A percentile compares a stretch with the other conserved stretches of the same genome.
Conservation (phyloP, 1,284 basidiomycete genomes). For the Cryptococcus sp. region DNA sequence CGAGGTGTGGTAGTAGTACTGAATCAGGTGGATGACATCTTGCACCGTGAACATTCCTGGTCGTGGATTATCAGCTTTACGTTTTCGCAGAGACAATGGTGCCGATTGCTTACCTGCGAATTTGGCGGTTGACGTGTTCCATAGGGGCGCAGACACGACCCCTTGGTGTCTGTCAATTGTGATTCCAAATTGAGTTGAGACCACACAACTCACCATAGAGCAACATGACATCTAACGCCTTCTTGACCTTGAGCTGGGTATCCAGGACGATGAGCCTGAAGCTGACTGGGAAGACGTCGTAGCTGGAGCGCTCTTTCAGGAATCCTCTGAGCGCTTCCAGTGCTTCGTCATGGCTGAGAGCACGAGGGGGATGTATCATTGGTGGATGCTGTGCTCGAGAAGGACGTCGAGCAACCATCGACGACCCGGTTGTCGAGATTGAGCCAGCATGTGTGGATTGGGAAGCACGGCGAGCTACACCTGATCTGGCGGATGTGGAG, state of each 20-base stretch:
- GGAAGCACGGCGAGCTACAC: conserved; percentile 13
- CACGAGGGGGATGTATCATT: conserved; percentile 24
- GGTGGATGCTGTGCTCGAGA: conserved; percentile 45
- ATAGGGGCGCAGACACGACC: conserved; percentile 97
- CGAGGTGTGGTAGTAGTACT: conserved; percentile 85
- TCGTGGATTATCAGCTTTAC: conserved; percentile 7
- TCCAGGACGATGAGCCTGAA: conserved; percentile 96
- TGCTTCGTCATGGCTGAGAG: conserved; percentile 65
- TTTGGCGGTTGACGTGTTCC: conserved; percentile 86
- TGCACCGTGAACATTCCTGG: conserved; percentile 93
- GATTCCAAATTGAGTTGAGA: not conserved
- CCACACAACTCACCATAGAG: conserved; percentile 67
- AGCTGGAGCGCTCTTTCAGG: conserved; percentile 80
- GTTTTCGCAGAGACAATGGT: not conserved
- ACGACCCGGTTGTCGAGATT: conserved; percentile 6
- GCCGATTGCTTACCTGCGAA: conserved; percentile 62
- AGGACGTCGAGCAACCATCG: conserved; percentile 34
- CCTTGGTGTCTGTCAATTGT: conserved; percentile 57
- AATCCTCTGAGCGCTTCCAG: conserved; percentile 76
- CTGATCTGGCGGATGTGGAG: conserved; percentile 11
- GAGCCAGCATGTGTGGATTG: conserved; percentile 14
- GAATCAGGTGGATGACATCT: conserved; percentile 94
- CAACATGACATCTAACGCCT: conserved; percentile 84
- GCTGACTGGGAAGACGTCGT: conserved; percentile 94
- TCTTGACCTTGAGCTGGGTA: conserved; percentile 89